A percentile compares a stretch with the other conserved stretches of the same genome.
Evolutionary conservation across 2,329 filamentous ascomycete species (phyloP).

Genomic region (Ophiostoma ulmi): DNA sequence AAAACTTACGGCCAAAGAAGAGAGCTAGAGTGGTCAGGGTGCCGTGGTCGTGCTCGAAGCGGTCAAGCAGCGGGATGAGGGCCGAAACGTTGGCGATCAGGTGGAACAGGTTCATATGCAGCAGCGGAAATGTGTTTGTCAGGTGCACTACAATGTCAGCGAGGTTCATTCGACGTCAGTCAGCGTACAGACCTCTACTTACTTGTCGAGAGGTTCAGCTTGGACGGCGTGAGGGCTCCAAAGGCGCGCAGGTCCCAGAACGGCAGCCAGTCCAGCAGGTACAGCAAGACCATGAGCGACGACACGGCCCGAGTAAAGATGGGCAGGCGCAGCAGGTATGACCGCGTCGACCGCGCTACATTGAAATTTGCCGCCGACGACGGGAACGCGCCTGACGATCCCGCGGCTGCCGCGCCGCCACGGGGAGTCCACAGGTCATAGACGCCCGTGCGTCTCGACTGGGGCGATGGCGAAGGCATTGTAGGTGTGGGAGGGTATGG

Average conservation of each 20-base stretch:
- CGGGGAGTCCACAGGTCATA: slow-evolving; percentile 24
- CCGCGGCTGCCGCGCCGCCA: neutral
- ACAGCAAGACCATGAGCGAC: slow-evolving; percentile 61
- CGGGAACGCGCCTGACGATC: neutral
- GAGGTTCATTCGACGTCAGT: too few relatives aligned
- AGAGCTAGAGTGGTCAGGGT: slow-evolving; percentile 81
- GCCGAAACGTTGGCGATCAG: slow-evolving; percentile 72
- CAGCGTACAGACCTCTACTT: slow-evolving; percentile 35
- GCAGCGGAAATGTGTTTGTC: slow-evolving; percentile 84
- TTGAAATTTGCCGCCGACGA: slow-evolving; percentile 50
- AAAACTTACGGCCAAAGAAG: slow-evolving; percentile 81
- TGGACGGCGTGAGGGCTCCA: slow-evolving; percentile 72
- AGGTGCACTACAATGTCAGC: slow-evolving; percentile 64
- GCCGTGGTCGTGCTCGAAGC: slow-evolving; percentile 89
- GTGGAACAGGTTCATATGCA: slow-evolving; percentile 79
- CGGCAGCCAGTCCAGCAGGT: slow-evolving; percentile 62
- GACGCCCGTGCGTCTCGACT: slow-evolving; percentile 21
- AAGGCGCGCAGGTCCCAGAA: slow-evolving; percentile 69
- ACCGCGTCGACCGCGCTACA: slow-evolving; percentile 62
- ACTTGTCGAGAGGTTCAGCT: slow-evolving; percentile 69
- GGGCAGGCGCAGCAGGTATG: slow-evolving; percentile 79
- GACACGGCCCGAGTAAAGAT: slow-evolving; percentile 74
- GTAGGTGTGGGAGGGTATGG: neutral
- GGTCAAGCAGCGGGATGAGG: slow-evolving; percentile 80
- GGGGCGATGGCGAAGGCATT: slow-evolving; percentile 25